phyloP scores from a whole-genome alignment of 352 stramenopile species.

The Phytophthora boehmeriae region DNA sequence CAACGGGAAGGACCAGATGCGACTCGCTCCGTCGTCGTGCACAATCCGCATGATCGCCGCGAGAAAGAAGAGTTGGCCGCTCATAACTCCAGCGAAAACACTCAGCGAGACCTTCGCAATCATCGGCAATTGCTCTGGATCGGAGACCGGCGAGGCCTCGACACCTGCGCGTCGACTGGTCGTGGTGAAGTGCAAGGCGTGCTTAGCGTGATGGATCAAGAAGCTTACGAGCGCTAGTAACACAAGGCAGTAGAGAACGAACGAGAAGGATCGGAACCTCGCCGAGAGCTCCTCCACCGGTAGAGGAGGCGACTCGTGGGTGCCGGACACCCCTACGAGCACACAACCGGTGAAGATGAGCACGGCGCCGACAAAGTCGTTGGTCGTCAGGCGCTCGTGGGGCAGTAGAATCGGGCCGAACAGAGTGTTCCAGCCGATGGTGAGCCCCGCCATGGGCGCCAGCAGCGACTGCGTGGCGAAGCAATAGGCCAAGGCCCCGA shows the following conservation, averaged over 20 bases:
- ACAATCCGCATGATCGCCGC: conserved; percentile 66
- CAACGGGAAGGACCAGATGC: conserved; percentile 61
- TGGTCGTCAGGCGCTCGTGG: conserved; percentile 69
- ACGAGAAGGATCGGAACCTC: conserved; percentile 65
- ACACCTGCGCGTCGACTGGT: conserved; percentile 33
- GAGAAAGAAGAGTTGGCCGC: conserved; percentile 83
- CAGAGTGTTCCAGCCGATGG: conserved; percentile 85
- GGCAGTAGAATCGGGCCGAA: conserved; percentile 73
- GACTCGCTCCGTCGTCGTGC: conserved; percentile 53
- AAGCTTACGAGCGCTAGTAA: conserved; percentile 51
- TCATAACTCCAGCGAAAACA: conserved; percentile 71
- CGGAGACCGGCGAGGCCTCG: conserved; percentile 27
- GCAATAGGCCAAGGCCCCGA: conserved; percentile 70
- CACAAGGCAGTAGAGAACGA: conserved; percentile 60
- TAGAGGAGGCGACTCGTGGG: conserved; percentile 63
- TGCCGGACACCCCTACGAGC: conserved; percentile 72
- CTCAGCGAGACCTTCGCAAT: conserved; percentile 61
- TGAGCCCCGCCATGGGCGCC: conserved; percentile 82
- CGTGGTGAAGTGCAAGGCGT: conserved; percentile 58
- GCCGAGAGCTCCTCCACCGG: conserved; percentile 59
- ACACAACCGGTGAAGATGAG: conserved; percentile 83
- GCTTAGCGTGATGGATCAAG: conserved; percentile 58
- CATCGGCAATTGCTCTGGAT: conserved; percentile 33
- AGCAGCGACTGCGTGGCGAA: conserved; percentile 84
- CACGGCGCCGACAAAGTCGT: conserved; percentile 77